These are phyloP conservation scores for Mrakia gelida DNA, from an alignment of 768 basidiomycete species.

Conservation along the genomic window DNA sequence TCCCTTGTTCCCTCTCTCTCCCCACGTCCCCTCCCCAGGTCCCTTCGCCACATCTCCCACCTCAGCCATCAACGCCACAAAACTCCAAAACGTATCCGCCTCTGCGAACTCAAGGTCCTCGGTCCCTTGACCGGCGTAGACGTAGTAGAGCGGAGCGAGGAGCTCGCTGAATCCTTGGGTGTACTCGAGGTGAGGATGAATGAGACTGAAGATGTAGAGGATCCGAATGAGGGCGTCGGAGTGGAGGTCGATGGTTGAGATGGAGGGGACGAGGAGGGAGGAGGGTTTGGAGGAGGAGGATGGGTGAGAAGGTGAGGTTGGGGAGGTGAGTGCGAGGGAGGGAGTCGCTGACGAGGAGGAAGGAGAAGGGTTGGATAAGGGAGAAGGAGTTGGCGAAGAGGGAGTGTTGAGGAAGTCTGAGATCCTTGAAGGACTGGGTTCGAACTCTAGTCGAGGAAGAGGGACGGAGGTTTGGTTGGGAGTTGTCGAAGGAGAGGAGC, in stretches of 20 bases:
- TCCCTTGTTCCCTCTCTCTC: neutral
- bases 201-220: constrained; percentile 35
- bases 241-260: constrained; percentile 26
- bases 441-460: constrained; percentile 6
- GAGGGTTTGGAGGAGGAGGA: neutral
- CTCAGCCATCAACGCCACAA: constrained; percentile 38
- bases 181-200: constrained; percentile 37
- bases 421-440: constrained; percentile 1
- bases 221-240: constrained; percentile 35
- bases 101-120: constrained; percentile 32
- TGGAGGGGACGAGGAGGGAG: constrained; percentile 12
- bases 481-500: neutral
- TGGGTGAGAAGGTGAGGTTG: neutral
- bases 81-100: constrained; percentile 40
- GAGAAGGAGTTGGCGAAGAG: neutral
- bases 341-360: neutral
- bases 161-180: constrained; percentile 36
- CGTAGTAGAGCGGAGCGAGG: constrained; percentile 36
- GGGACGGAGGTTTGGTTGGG: neutral
- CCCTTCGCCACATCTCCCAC: constrained; percentile 33
- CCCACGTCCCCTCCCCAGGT: constrained; percentile 20
- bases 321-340: constrained; percentile 28
- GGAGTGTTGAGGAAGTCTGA: neutral
- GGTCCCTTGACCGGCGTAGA: constrained; percentile 22
- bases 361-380: neutral